A percentile compares a stretch with the other conserved stretches of the same genome.
phyloP scores from a whole-genome alignment of 75 land plant species.

The Sequoiadendron giganteum region DNA sequence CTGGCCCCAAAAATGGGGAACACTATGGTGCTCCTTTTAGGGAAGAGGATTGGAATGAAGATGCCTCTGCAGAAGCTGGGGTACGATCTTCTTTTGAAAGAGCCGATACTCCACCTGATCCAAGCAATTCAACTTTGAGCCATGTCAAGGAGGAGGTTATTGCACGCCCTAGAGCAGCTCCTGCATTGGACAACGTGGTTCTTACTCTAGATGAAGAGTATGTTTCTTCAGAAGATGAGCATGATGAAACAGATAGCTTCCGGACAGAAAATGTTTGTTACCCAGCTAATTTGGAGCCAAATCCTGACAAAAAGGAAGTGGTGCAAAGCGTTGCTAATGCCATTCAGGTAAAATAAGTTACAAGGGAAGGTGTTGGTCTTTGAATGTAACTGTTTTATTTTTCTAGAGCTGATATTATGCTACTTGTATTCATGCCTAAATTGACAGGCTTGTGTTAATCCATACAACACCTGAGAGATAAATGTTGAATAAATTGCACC shows the following conservation, averaged over 20 bases:
- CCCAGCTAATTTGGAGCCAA: not conserved
- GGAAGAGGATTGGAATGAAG: constrained; percentile 67
- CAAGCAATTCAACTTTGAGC: constrained; percentile 1
- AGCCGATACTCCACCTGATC: not conserved
- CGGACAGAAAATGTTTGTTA: not conserved
- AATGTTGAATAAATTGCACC: not conserved
- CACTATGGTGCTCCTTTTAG: constrained; percentile 73
- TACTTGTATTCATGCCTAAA: not conserved
- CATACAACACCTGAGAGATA: not conserved
- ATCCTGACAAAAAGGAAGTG: not conserved
- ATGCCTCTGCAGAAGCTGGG: not conserved
- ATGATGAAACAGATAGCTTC: not conserved
- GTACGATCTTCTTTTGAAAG: not conserved
- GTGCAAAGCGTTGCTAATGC: not conserved
- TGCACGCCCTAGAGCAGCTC: not conserved
- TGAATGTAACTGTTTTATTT: not conserved
- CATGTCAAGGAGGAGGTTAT: not conserved
- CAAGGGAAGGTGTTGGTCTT: not conserved
- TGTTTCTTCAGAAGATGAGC: not conserved
- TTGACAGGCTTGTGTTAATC: not conserved
- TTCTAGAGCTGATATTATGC: not conserved
- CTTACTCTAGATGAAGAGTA: not conserved
- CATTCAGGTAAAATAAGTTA: constrained; percentile 2
- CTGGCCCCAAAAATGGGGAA: constrained; percentile 87
- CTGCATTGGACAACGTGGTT: not conserved